Evolutionary conservation across 2,329 filamentous ascomycete species (phyloP), one percentile per base, ranked within the genome.

Genomic region (Plectosphaerella cucumerina): DNA sequence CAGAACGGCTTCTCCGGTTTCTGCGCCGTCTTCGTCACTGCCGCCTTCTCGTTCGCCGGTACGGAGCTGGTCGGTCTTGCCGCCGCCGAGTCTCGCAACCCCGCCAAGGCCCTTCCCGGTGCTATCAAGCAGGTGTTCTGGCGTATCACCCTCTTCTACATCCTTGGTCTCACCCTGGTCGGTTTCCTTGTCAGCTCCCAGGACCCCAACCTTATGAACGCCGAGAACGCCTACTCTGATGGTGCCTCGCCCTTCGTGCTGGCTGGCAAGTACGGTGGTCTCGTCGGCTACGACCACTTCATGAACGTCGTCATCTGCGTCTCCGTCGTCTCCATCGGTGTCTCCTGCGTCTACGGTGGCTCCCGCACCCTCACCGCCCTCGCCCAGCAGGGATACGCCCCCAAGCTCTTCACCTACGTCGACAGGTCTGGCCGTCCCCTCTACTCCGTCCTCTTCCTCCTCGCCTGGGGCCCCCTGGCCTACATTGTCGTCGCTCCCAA

Each of bases 41-140:
- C 85, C 5, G 85, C 85, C 12, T 88, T 88, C 60, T 73, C 85
- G 35, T 88, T 86, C 57, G 77, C 82, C 2, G 85, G 85, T 11
- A 86, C 85, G 1, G 85, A 88, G 63, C 70, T 86, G 5, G 84
- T 88, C 44, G 86, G 85, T 61, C 77, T 89, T 9, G 84, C 85
- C 5, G 86, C 86, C 4, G 86, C 85, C 12, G 86, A 89, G 68
- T 81, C 84, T 0, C 68, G 65, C 4, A 87, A 88, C 60, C 86
- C 86, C 1, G 77, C 82, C 55, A 84, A 88, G 64, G 81, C 85
- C 1, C 77, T 95, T 1, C 90, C 90, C 1, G 85, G 83, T 20
- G 89, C 90, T 2, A 83, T 91, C 61, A 93, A 91, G 72, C 89
- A 93, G 67, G 87, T 77, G 31, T 77, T 77, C 58, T 77, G 74